These are phyloP conservation scores for Chytriomyces sp. DNA, from an alignment of 192 early-diverging fungal genomes.

Conservation along the genomic window DNA sequence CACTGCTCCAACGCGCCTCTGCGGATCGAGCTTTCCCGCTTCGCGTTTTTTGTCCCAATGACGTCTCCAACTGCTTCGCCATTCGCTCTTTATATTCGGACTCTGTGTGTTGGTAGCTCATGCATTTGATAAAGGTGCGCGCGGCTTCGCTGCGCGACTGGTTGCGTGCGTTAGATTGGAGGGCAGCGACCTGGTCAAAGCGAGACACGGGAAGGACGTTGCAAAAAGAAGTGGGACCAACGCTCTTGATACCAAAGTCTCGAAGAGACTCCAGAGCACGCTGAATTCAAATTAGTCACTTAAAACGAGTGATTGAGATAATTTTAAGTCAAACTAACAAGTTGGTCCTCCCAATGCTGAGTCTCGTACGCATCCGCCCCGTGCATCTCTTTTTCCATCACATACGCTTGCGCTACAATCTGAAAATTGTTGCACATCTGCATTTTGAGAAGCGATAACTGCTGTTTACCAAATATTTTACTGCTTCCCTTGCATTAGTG, in stretches of 20 bases:
- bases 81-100: neutral
- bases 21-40: neutral
- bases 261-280: neutral
- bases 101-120: conserved; percentile 17
- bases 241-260: conserved; percentile 3
- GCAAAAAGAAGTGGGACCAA: conserved; percentile 5
- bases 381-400: conserved; percentile 24
- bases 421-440: conserved; percentile 30
- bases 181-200: neutral
- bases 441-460: conserved; percentile 5
- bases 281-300: neutral
- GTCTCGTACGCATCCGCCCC: conserved; percentile 17
- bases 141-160: neutral
- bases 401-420: conserved; percentile 20
- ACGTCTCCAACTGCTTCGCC: neutral
- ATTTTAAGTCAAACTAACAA: neutral
- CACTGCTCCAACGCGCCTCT: neutral
- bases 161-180: neutral
- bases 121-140: neutral
- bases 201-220: neutral
- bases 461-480: conserved; percentile 21
- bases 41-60: neutral
- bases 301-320: neutral
- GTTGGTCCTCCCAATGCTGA: conserved; percentile 23
- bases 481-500: neutral